Conservation (phyloP, 2,329 filamentous ascomycete species). For the Pyricularia sp. region DNA sequence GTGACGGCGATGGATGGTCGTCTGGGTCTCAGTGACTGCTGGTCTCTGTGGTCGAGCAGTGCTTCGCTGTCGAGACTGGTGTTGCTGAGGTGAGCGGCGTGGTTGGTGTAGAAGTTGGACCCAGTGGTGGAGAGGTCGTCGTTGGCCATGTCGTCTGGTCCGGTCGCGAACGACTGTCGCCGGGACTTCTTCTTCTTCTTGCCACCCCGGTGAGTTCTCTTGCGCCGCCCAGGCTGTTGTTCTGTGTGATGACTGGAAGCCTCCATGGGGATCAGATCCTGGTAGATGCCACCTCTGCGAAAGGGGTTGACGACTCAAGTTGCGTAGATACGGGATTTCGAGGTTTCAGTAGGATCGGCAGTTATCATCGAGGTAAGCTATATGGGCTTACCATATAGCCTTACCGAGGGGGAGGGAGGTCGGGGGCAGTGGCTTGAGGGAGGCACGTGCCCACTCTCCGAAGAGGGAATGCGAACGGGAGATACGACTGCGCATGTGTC, state of each 20-base stretch:
- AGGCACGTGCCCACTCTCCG: neutral
- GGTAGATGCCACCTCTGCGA: neutral
- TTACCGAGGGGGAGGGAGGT: neutral
- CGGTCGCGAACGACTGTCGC: constrained; percentile 68
- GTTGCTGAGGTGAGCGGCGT: constrained; percentile 57
- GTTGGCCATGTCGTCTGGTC: constrained; percentile 41
- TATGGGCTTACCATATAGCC: neutral
- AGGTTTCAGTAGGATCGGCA: neutral
- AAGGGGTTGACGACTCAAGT: neutral
- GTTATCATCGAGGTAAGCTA: neutral
- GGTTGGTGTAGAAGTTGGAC: constrained; percentile 38
- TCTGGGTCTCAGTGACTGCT: constrained; percentile 54
- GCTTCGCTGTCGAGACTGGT: constrained; percentile 86
- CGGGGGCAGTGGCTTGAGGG: neutral
- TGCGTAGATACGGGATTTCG: neutral
- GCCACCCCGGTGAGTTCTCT: constrained; percentile 63
- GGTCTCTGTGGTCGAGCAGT: constrained; percentile 71
- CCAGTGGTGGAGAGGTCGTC: constrained; percentile 16
- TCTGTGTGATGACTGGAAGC: neutral
- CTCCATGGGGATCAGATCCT: neutral
- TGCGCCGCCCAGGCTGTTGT: constrained; percentile 39
- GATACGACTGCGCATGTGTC: neutral
- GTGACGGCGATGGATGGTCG: constrained; percentile 41
- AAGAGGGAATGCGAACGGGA: neutral
- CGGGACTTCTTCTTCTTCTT: constrained; percentile 65